Conservation (phyloP, 257 asterid genomes). For the Ocimum tenuiflorum region DNA sequence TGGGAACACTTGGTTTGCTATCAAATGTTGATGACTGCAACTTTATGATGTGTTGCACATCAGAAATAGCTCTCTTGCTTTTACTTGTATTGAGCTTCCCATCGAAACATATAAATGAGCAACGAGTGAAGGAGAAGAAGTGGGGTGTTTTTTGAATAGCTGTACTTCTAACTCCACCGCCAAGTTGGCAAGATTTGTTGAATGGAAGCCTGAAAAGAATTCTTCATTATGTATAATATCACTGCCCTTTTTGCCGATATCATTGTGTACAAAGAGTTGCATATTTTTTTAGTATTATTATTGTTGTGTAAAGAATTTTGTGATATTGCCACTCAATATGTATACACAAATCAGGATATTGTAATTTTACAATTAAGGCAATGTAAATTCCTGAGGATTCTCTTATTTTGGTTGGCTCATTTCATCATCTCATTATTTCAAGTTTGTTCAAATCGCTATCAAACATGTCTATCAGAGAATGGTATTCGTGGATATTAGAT, state of each 20-base stretch:
- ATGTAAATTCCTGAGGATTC: slow-evolving; percentile 17
- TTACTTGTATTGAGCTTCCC: slow-evolving; percentile 7
- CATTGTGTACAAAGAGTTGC: slow-evolving; percentile 9
- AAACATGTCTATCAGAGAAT: not conserved
- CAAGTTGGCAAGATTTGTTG: slow-evolving; percentile 25
- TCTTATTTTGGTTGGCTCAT: not conserved
- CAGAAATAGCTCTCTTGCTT: not conserved
- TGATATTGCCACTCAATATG: slow-evolving; percentile 14
- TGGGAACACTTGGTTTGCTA: slow-evolving; percentile 10
- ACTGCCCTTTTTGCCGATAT: slow-evolving; percentile 11
- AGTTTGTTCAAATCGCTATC: not conserved
- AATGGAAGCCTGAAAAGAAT: slow-evolving; percentile 10
- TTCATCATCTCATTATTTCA: not conserved
- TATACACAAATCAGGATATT: slow-evolving; percentile 19
- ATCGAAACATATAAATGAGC: slow-evolving; percentile 9
- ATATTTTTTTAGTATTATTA: slow-evolving; percentile 1
- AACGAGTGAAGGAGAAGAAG: not conserved
- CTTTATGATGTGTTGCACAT: slow-evolving; percentile 7
- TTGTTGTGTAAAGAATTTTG: slow-evolving; percentile 12
- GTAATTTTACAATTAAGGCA: slow-evolving; percentile 18
- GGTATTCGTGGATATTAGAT: not conserved
- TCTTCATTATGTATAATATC: slow-evolving; percentile 22
- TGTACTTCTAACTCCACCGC: slow-evolving; percentile 11
- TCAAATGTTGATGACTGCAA: slow-evolving; percentile 6
- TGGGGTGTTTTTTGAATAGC: slow-evolving; percentile 6